phyloP scores from a whole-genome alignment of 441 rosid genomes.

The Codiaeum variegatum region DNA sequence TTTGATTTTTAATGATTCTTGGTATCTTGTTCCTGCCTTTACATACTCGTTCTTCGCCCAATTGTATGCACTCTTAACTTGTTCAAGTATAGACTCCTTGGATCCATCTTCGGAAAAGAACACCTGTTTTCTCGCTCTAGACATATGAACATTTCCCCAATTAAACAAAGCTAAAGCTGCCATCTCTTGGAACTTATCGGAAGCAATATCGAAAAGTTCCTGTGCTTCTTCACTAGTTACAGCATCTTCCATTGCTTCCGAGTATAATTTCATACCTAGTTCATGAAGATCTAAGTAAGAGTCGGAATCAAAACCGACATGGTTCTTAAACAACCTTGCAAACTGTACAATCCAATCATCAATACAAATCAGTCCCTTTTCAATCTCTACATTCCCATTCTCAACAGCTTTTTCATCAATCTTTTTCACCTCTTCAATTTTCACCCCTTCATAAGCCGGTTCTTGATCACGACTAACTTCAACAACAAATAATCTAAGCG shows the following conservation, averaged over 20 bases:
- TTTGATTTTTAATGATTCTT: conserved; percentile 74
- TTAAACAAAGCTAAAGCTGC: conserved; percentile 89
- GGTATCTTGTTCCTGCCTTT: conserved; percentile 66
- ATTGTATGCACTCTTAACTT: conserved; percentile 53
- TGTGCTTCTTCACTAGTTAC: conserved; percentile 88
- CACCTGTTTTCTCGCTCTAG: conserved; percentile 75
- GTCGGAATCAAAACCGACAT: conserved; percentile 93
- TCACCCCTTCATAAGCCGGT: conserved; percentile 56
- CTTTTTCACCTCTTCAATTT: conserved; percentile 28
- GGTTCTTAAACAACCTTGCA: conserved; percentile 82
- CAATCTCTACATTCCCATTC: conserved; percentile 44
- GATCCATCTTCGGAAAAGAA: conserved; percentile 64
- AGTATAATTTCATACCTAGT: conserved; percentile 84
- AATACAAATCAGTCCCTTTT: conserved; percentile 39
- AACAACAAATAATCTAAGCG: conserved; percentile 62
- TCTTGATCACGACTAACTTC: conserved; percentile 76
- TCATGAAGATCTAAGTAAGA: conserved; percentile 87
- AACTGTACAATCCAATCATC: conserved; percentile 90
- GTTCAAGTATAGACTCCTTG: conserved; percentile 50
- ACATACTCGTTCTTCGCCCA: conserved; percentile 70
- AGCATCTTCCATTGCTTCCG: conserved; percentile 90
- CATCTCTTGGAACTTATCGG: conserved; percentile 96
- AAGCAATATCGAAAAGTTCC: conserved; percentile 71
- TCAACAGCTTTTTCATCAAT: conserved; percentile 34
- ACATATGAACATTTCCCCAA: conserved; percentile 98